phyloP scores from a whole-genome alignment of 2,329 filamentous ascomycete species.

The Cadophora malorum region DNA sequence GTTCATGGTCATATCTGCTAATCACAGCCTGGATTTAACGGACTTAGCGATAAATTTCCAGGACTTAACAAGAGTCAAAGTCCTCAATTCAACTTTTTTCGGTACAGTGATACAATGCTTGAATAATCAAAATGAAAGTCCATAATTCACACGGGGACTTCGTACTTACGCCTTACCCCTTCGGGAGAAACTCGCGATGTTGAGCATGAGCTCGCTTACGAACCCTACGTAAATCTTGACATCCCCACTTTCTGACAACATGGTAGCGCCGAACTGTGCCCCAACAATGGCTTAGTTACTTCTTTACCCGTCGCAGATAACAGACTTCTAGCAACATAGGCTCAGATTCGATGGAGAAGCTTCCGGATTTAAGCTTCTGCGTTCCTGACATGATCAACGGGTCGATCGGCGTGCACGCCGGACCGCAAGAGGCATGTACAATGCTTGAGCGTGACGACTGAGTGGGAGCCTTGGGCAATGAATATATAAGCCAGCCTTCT shows the following conservation, averaged over 20 bases:
- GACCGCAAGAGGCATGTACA: background rate
- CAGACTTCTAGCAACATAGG: background rate
- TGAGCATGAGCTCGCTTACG: background rate
- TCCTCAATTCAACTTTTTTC: background rate
- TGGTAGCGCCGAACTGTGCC: background rate
- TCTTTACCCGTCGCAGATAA: too few relatives aligned
- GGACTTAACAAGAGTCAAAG: background rate
- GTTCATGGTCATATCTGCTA: background rate
- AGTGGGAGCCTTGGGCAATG: too few relatives aligned
- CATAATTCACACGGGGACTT: background rate
- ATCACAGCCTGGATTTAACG: background rate
- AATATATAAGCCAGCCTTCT: too few relatives aligned
- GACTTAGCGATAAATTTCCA: background rate
- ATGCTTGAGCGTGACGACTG: too few relatives aligned
- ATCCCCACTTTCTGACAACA: background rate
- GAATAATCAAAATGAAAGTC: background rate
- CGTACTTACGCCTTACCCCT: background rate
- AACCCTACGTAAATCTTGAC: background rate
- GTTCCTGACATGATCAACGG: background rate
- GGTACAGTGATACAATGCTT: background rate
- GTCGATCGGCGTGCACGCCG: background rate
- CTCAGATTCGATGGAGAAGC: background rate
- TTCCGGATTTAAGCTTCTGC: background rate
- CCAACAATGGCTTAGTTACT: background rate
- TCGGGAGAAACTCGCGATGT: conserved; percentile 11